A percentile compares a stretch with the other conserved stretches of the same genome.
Evolutionary conservation across 2,329 filamentous ascomycete species (phyloP).

Genomic region (Microdochium paspali): DNA sequence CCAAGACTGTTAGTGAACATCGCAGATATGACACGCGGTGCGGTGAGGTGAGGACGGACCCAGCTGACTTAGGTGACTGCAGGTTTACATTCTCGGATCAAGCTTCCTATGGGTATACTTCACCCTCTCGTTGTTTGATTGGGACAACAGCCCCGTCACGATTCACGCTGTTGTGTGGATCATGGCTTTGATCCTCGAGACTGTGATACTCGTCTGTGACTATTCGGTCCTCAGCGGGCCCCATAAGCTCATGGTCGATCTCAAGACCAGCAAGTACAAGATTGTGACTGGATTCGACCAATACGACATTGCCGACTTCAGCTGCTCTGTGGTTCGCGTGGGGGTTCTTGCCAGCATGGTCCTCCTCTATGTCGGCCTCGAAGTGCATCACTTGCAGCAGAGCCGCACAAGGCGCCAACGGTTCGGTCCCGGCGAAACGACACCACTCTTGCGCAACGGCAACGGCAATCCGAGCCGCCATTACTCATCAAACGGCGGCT

Average conservation of each 20-base stretch:
- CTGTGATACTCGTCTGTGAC: constrained; percentile 60
- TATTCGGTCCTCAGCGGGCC: constrained; percentile 57
- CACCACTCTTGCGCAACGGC: constrained; percentile 46
- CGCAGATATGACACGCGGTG: constrained; percentile 1
- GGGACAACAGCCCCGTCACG: constrained; percentile 67
- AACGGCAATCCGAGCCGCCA: neutral
- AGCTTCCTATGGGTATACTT: constrained; percentile 84
- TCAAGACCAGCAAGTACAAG: constrained; percentile 26
- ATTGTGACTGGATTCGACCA: constrained; percentile 19
- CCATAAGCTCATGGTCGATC: constrained; percentile 53
- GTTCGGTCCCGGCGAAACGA: constrained; percentile 42
- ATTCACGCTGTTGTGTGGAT: constrained; percentile 76
- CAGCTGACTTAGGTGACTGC: constrained; percentile 1
- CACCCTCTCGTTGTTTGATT: constrained; percentile 78
- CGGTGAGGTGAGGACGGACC: constrained; percentile 6
- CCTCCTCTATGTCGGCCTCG: constrained; percentile 48
- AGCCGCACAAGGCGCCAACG: constrained; percentile 3
- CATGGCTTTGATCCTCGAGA: constrained; percentile 62
- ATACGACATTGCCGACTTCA: constrained; percentile 58
- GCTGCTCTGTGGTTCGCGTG: constrained; percentile 59
- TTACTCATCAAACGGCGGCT: neutral
- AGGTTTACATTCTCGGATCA: constrained; percentile 80
- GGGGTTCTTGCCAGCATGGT: constrained; percentile 52
- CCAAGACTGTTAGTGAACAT: constrained; percentile 19
- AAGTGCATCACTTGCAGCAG: constrained; percentile 29